Base-by-base conservation (phyloP, 139 green algal species). In the Diplosphaera chodatii region DNA sequence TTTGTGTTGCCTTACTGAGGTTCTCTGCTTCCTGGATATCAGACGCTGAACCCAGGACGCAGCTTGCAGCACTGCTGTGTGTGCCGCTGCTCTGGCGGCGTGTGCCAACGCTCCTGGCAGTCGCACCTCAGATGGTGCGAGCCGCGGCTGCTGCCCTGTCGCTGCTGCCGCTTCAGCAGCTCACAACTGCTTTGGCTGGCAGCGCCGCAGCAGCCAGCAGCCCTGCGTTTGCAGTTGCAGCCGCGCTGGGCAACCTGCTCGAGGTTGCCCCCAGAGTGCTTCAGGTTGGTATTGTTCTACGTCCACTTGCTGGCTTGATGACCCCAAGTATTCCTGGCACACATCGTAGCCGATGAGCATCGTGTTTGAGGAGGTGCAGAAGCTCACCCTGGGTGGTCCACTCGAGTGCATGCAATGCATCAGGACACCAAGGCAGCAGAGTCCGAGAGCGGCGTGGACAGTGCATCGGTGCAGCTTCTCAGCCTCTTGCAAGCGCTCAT, bases 171-270 rank as follows among this genome's bases (percentile, higher is more conserved):
- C 69, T 75, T 0, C 10, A 18, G 27, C 25, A 73, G 1, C 73
- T 83, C 32, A 40, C 29, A 0, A 32, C 59, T 3, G 72, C 67
- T 59, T 67, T 79, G 30, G 66, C 56, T 8, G 65, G 55, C 2
- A 63, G 33, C 22, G 55, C 67, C 27, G 23, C 4, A 16, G 34
- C n/a, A 13, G 40, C 65, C 31, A 55, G 56, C 72, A 55, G 66
- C 40, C 4, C 21, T 4, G 77, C 41, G 1, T 25, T 40, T 0
- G 71, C 81, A 0, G 80, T 65, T 21, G 77, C 75, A 0, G 62
- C 69, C 18, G 74, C 89, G 37, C 63, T 89, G 13, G 77, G 78
- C 34, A 89, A 89, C 70, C 66, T 89, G 25, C 40, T 80, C 22
- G 74, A 84, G 41, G 64, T 69, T 25, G 81, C 72, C 16, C 55